phyloP scores from a whole-genome alignment of 768 basidiomycete species.

The Amanita rubescens region DNA sequence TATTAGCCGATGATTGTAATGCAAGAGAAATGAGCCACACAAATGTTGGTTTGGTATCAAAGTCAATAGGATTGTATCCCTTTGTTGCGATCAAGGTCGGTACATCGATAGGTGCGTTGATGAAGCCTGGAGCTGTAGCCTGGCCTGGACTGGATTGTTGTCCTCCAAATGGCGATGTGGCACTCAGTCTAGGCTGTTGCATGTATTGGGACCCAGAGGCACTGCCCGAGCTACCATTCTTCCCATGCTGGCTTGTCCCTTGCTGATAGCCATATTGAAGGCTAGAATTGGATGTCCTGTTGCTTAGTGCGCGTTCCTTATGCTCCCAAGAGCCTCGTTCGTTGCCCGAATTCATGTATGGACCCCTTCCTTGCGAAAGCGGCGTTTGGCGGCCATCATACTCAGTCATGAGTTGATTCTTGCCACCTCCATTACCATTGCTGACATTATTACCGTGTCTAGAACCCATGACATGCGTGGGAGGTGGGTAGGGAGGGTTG shows the following conservation, averaged over 20 bases:
- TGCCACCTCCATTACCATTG: slow-evolving; percentile 23
- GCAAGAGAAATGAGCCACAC: slow-evolving; percentile 34
- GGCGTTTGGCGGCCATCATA: slow-evolving; percentile 63
- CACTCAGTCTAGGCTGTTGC: slow-evolving; percentile 37
- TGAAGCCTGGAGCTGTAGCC: slow-evolving; percentile 35
- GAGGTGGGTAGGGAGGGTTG: slow-evolving; percentile 43
- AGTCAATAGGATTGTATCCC: slow-evolving; percentile 84
- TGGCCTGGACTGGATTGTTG: slow-evolving; percentile 27
- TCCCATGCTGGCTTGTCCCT: slow-evolving; percentile 25
- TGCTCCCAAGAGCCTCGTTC: slow-evolving; percentile 49
- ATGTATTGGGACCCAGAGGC: slow-evolving; percentile 62
- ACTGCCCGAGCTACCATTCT: slow-evolving; percentile 37
- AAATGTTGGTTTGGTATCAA: slow-evolving; percentile 74
- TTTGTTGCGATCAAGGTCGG: slow-evolving; percentile 79
- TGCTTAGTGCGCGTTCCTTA: slow-evolving; percentile 49
- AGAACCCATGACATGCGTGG: slow-evolving; percentile 36
- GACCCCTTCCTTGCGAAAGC: slow-evolving; percentile 34
- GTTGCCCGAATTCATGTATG: slow-evolving; percentile 20
- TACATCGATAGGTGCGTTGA: slow-evolving; percentile 73
- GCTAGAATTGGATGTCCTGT: slow-evolving; percentile 62
- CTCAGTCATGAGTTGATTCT: slow-evolving; percentile 55
- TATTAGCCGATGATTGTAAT: not conserved
- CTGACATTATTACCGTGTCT: slow-evolving; percentile 30
- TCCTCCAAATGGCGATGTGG: slow-evolving; percentile 27
- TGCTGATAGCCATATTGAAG: slow-evolving; percentile 57